Conservation (phyloP, 2,329 filamentous ascomycete genomes). For the Diplodia intermedia region DNA sequence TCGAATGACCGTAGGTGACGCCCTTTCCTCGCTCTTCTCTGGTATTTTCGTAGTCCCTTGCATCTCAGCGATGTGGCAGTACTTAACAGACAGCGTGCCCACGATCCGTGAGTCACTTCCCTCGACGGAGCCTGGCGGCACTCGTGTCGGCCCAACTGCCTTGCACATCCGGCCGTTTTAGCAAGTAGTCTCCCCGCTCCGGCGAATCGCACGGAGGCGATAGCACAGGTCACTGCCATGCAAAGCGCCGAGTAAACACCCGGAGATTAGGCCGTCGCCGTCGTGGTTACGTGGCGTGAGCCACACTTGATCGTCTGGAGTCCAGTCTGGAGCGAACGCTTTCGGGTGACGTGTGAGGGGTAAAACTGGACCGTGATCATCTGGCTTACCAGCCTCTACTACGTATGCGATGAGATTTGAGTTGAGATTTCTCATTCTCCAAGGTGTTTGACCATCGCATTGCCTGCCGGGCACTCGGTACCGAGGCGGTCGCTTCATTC, state of each 20-base stretch:
- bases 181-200: background rate
- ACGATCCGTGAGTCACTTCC: background rate
- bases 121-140: background rate
- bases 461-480: background rate
- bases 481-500: background rate
- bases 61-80: background rate
- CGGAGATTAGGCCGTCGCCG: slow-evolving; percentile 12
- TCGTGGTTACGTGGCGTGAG: slow-evolving; percentile 12
- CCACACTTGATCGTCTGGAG: slow-evolving; percentile 27
- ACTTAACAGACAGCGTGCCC: background rate
- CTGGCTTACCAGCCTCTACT: background rate
- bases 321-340: background rate
- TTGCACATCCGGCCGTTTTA: slow-evolving; percentile 2
- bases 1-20: slow-evolving; percentile 13
- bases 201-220: slow-evolving; percentile 10
- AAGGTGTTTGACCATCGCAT: background rate
- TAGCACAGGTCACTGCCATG: background rate
- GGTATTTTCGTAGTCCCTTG: background rate
- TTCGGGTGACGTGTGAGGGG: slow-evolving; percentile 3
- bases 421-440: background rate
- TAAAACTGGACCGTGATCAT: slow-evolving; percentile 19
- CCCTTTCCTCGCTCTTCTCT: background rate
- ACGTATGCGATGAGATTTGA: slow-evolving; percentile 5
- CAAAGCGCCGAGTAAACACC: slow-evolving; percentile 20
- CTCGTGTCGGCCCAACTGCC: slow-evolving; percentile 5